Evolutionary conservation across 2,329 filamentous ascomycete species (phyloP), one percentile per base, ranked within the genome.

Genomic region (Phaeophleospora eucalypticola): DNA sequence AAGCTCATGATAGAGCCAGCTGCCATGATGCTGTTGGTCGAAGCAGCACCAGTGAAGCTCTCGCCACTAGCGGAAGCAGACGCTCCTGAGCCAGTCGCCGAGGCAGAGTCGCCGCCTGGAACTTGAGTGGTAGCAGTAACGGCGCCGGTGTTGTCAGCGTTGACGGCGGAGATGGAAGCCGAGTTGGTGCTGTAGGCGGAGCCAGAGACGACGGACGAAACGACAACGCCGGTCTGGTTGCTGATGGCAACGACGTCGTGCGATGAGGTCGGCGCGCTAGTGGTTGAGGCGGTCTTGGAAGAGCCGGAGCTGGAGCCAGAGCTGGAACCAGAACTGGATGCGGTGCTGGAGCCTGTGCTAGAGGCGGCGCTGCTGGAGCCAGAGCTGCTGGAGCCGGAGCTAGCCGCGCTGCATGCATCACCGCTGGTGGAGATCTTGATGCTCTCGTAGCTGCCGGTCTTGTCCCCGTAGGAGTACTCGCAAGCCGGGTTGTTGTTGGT

Each of bases 401-500:
- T 66, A 27, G 57, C 51, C 17, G 62, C 58, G 21, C 60, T 60
- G 41, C 66, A 66, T 4, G 60, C 55, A 29, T 58, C 57, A 46
- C 67, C 62, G 6, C 36, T 49, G 15, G 35, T 58, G 48, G 63
- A 63, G 45, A 72, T 62, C 49, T 74, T 66, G 62, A 79, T 80
- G 60, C 70, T 74, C 53, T 74, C 49, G 49, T 60, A 78, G 44
- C 56, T 63, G 35, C 77, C 77, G 12, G 67, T 68, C 53, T 65
- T 64, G 64, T 79, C 76, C 41, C 65, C 65, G 62, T 72, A 80
- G 49, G 69, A 62, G 67, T 80, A 80, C 43, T 69, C 65, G 38
- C 63, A 70, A 19, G 71, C 75, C 6, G 76, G 76, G 52, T 73
- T 71, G 67, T 74, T 73, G 67, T 79, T 78, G 51, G 66, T 69